These are phyloP conservation scores for Incumbomyces delicatus DNA, from an alignment of 2,329 filamentous ascomycete genomes.

Conservation along the genomic window DNA sequence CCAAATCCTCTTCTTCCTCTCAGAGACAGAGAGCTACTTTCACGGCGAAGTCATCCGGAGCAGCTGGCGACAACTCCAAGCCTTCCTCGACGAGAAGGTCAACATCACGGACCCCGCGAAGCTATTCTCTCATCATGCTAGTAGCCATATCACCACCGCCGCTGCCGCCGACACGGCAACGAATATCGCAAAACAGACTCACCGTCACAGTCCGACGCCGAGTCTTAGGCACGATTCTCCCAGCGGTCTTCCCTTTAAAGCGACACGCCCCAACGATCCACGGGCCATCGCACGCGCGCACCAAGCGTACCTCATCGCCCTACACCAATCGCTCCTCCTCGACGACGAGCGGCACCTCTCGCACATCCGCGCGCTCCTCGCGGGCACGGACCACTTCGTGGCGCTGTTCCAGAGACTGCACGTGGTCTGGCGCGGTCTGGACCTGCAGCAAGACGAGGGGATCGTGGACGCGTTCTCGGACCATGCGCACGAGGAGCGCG, in stretches of 20 bases:
- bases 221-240: too few relatives aligned
- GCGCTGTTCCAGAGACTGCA: constrained; percentile 68
- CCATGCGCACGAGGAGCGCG: constrained; percentile 60
- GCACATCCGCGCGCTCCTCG: constrained; percentile 29
- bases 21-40: constrained; percentile 77
- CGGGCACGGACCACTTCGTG: constrained; percentile 67
- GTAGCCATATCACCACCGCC: constrained; percentile 19
- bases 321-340: constrained; percentile 41
- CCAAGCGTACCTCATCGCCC: constrained; percentile 59
- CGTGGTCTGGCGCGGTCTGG: constrained; percentile 63
- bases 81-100: constrained; percentile 50
- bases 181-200: too few relatives aligned
- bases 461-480: constrained; percentile 62
- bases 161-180: too few relatives aligned
- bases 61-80: constrained; percentile 69
- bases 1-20: constrained; percentile 78
- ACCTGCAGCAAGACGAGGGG: constrained; percentile 72
- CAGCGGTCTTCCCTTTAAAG: too few relatives aligned
- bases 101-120: too few relatives aligned
- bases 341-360: constrained; percentile 32
- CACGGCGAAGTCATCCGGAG: constrained; percentile 79
- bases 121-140: too few relatives aligned
- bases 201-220: too few relatives aligned
- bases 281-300: constrained; percentile 77
- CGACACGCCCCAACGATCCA: too few relatives aligned